phyloP scores from a whole-genome alignment of 2,329 filamentous ascomycete species.

The Apiospora aurea region DNA sequence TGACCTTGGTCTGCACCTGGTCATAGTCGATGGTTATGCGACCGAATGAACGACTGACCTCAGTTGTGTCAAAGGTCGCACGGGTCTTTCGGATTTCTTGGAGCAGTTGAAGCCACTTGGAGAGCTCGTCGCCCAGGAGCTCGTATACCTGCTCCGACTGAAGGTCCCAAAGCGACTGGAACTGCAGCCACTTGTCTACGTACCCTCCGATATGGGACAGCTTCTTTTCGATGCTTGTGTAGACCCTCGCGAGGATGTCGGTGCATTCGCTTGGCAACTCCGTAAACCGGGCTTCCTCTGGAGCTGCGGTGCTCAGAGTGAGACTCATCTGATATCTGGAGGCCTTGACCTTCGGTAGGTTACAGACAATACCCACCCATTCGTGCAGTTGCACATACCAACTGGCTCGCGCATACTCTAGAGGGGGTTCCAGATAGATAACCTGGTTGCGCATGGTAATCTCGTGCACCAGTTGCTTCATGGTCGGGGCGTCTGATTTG shows the following conservation, averaged over 20 bases:
- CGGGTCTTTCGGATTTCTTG: constrained; percentile 96
- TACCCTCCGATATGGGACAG: constrained; percentile 81
- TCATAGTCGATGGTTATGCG: constrained; percentile 97
- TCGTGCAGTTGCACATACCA: constrained; percentile 94
- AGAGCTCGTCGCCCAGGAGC: constrained; percentile 86
- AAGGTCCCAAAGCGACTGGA: constrained; percentile 97
- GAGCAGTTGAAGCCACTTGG: constrained; percentile 92
- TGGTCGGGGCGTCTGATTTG: constrained; percentile 64
- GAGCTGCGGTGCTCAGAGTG: constrained; percentile 62
- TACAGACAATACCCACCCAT: constrained; percentile 93
- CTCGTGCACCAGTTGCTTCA: constrained; percentile 83
- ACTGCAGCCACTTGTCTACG: constrained; percentile 97
- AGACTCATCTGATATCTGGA: constrained; percentile 92
- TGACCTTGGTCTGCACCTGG: constrained; percentile 98
- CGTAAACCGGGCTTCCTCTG: constrained; percentile 76
- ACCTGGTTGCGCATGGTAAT: constrained; percentile 98
- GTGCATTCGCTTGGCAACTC: constrained; percentile 86
- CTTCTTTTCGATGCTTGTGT: constrained; percentile 83
- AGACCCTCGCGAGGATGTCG: constrained; percentile 78
- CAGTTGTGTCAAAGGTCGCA: constrained; percentile 95
- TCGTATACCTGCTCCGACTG: constrained; percentile 96
- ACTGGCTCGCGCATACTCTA: constrained; percentile 89
- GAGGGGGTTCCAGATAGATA: constrained; percentile 92
- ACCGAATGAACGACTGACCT: constrained; percentile 90
- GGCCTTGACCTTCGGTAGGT: constrained; percentile 91